phyloP scores from a whole-genome alignment of 2,329 filamentous ascomycete species.

The Cytospora piceicola region DNA sequence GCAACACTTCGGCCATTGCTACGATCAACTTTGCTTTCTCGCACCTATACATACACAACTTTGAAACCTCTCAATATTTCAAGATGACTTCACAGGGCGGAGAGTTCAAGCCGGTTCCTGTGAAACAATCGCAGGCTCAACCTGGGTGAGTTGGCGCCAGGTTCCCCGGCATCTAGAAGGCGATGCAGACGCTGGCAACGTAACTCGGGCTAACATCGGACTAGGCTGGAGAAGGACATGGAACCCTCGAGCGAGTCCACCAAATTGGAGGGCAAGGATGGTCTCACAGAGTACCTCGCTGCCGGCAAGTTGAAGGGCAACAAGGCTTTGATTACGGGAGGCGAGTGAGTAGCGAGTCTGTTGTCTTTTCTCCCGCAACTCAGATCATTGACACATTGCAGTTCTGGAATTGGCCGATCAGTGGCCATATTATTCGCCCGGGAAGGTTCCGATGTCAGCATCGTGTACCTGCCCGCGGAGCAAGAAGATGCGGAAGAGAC shows the following conservation, averaged over 20 bases:
- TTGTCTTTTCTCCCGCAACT: neutral
- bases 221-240: slow-evolving; percentile 44
- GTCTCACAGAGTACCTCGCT: slow-evolving; percentile 46
- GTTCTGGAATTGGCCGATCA: slow-evolving; percentile 58
- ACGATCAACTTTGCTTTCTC: neutral
- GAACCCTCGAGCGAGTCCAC: slow-evolving; percentile 46
- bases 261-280: slow-evolving; percentile 44
- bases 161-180: neutral
- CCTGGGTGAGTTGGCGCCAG: neutral
- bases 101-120: slow-evolving; percentile 40
- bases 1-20: too few species aligned
- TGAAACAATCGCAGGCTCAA: slow-evolving; percentile 1
- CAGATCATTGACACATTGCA: slow-evolving; percentile 31
- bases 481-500: slow-evolving; percentile 59
- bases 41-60: neutral
- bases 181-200: neutral
- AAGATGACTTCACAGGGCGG: slow-evolving; percentile 33
- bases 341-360: slow-evolving; percentile 50
- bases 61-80: neutral
- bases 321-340: slow-evolving; percentile 59
- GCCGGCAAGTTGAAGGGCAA: slow-evolving; percentile 53
- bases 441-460: slow-evolving; percentile 60
- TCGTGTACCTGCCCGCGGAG: slow-evolving; percentile 60
- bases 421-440: slow-evolving; percentile 60
- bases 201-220: neutral